Evolutionary conservation across 371 early-diverging fungal species (phyloP), one percentile per base, ranked within the genome.

Genomic region (Actinomucor elegans): DNA sequence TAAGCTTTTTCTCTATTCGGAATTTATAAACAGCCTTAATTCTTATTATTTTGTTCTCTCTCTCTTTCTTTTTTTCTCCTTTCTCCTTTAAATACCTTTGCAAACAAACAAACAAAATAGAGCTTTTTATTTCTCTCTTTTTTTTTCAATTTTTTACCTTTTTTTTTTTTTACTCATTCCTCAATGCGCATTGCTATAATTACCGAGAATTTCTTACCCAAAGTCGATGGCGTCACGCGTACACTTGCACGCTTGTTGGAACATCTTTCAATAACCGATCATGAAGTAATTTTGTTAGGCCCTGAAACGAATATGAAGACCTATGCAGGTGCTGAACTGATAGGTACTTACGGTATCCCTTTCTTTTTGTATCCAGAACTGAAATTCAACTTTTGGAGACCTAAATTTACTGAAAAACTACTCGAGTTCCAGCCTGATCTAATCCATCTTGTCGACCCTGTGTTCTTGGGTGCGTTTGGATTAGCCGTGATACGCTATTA

Each of bases 211-310:
- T 78, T 75, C 32, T 47, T 75, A 20, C 79, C 79, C 15, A 78
- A 78, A 59, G 75, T 78, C 12, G 79, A 78, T 48, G 79, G 79
- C 10, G 79, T 78, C 14, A 78, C 79, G 20, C 63, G 75, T 23
- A 78, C 79, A 35, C 46, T 75, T 17, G 65, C 67, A 15, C 57
- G 68, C 0, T 37, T 78, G 10, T 55, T 78, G 1, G 75, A 78
- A 40, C 73, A 78, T 53, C 49, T 78, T 1, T 43, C 66, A 40
- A 44, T 29, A 2, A 56, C 41, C 12, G 64, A 58, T 0, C 75
- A 78, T 46, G 48, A 73, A 36, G 79, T 72, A 0, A 29, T 75
- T 37, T 20, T 78, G 3, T 50, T 75, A 17, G 73, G 79, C 1
- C 79, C 79, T n/a, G 79, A 78, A 44, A 67, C 67, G 12, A 61